phyloP scores from a whole-genome alignment of 2,329 filamentous ascomycete genomes.

The Fusarium sp. region DNA sequence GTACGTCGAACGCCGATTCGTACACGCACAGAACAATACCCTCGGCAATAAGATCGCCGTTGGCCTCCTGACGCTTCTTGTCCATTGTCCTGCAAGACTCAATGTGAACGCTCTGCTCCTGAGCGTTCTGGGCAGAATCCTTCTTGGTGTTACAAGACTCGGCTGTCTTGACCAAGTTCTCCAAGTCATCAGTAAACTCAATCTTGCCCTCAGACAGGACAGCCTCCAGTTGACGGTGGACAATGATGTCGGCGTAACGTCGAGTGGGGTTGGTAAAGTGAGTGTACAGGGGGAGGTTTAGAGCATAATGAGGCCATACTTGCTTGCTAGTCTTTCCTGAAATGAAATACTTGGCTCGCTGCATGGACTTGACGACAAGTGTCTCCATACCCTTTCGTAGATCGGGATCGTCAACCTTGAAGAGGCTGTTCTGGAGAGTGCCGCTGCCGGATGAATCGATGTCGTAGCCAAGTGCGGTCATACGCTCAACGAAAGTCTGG shows the following conservation, averaged over 20 bases:
- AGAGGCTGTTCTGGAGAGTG: conserved; percentile 91
- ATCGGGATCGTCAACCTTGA: conserved; percentile 89
- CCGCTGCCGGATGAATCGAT: conserved; percentile 92
- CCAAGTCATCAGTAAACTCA: conserved; percentile 90
- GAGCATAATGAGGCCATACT: conserved; percentile 86
- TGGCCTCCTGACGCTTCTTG: conserved; percentile 85
- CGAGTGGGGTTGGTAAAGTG: conserved; percentile 97
- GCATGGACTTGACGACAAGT: conserved; percentile 93
- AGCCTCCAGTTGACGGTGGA: conserved; percentile 93
- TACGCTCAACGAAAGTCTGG: conserved; percentile 90
- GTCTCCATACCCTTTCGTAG: conserved; percentile 99
- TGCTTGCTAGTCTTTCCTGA: conserved; percentile 82
- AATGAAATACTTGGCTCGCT: conserved; percentile 94
- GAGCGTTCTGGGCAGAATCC: conserved; percentile 95
- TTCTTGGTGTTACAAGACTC: conserved; percentile 99
- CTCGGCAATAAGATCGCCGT: conserved; percentile 93
- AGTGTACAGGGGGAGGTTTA: conserved; percentile 94
- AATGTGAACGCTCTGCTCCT: conserved; percentile 99
- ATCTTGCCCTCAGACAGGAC: conserved; percentile 84
- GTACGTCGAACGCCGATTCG: conserved; percentile 97
- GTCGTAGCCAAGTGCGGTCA: conserved; percentile 90
- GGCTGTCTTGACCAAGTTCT: conserved; percentile 89
- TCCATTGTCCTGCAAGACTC: conserved; percentile 98
- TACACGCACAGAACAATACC: conserved; percentile 98
- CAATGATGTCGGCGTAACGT: conserved; percentile 93